Evolutionary conservation across 306 rosid genomes (phyloP), one percentile per base, ranked within the genome.

Genomic region (Benincasa hispida): DNA sequence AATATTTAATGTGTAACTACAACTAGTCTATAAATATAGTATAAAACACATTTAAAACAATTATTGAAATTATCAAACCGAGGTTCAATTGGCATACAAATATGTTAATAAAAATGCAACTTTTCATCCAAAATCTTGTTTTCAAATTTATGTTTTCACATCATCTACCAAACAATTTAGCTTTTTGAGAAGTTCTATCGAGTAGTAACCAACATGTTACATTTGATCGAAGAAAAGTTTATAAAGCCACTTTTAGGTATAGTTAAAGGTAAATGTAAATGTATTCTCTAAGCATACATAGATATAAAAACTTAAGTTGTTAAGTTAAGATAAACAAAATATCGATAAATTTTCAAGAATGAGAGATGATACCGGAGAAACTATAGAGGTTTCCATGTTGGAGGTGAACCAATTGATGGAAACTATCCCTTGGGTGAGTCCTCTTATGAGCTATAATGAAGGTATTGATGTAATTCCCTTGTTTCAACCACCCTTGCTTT

Each of bases 391-490:
- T 79, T 72, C 86, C 91, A 81, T 84, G 56, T 72, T 83, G 63
- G 45, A 93, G 85, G 32, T 81, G 92, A 42, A 93, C 86, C 79
- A 79, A 77, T 74, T 88, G 96, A 0, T 88, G 84, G 66, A 93
- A 85, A 82, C 90, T 83, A 84, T 91, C 87, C 17, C 73, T 72
- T 50, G 88, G 72, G 14, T 69, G 78, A 27, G 87, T 83, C 82
- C 91, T 89, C 28, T 78, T 85, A 35, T 11, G 68, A 0, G 85
- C 86, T 56, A 83, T 88, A 55, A 91, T 78, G 88, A 93, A 88
- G 65, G 74, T 87, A 30, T 70, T 70, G 53, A 15, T 45, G 35
- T 12, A 0, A 74, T 89, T 87, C 51, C 91, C 97, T 78, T 76
- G 84, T 75, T 84, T 86, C 10, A 88, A 84, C 55, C 72, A 14